Conservation (phyloP, 2,329 filamentous ascomycete species). For the Sphaceloma murrayae region DNA sequence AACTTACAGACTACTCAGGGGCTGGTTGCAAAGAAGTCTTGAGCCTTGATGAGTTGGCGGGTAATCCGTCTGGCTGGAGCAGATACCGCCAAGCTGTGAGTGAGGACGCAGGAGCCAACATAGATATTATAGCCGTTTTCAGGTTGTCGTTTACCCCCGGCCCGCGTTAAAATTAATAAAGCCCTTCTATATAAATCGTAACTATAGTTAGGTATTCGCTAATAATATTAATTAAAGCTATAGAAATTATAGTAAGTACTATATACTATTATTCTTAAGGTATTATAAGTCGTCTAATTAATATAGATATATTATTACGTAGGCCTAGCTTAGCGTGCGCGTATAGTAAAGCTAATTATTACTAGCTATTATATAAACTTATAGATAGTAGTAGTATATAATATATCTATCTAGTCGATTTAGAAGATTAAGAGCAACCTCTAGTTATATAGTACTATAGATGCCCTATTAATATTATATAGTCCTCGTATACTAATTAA, state of each 20-base stretch:
- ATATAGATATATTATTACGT: background rate
- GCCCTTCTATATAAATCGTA: background rate
- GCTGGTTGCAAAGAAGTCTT: too few relatives aligned
- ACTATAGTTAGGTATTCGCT: background rate
- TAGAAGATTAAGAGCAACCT: background rate
- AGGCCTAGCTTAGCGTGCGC: background rate
- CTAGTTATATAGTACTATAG: background rate
- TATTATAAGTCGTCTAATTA: background rate
- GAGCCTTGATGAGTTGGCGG: too few relatives aligned
- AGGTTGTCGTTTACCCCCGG: background rate
- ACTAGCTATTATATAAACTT: background rate
- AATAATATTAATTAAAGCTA: background rate
- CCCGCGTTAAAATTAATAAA: background rate
- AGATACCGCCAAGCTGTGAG: too few relatives aligned
- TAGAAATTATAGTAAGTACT: background rate
- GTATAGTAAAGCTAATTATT: background rate
- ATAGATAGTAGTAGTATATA: background rate
- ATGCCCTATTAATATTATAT: background rate
- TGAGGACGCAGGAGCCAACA: too few relatives aligned
- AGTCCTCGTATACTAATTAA: background rate
- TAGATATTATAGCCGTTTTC: background rate
- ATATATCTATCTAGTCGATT: background rate
- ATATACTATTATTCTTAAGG: background rate
- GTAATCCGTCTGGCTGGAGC: too few relatives aligned
- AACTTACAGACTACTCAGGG: too few relatives aligned